Evolutionary conservation across 768 basidiomycete species (phyloP), one percentile per base, ranked within the genome.

Genomic region (Boletus tylopilopsis): DNA sequence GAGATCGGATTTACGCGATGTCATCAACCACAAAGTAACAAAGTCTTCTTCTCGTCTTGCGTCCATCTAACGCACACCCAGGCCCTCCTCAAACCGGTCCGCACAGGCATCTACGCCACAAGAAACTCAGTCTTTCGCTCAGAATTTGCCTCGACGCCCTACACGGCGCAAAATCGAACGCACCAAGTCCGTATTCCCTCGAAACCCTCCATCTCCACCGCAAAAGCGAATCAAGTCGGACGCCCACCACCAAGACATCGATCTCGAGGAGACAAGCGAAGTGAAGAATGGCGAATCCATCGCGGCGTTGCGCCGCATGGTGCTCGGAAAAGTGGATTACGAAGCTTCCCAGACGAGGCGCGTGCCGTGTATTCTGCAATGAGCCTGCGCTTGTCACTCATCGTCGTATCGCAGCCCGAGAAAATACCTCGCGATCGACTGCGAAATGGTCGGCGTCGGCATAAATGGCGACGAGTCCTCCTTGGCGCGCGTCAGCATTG

Each of bases 381-480:
- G n/a, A n/a, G n/a, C n/a, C 8, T 3, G 23, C 1, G 35, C 46
- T 3, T 29, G 4, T 57, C 55, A n/a, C n/a, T 47, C 45, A 51
- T 43, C 21, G 41, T 41, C 18, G 46, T 12, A 39, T 45, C 19
- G n/a, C 46, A 83, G 84, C 40, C 80, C 81, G 5, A 87, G 87
- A 41, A 85, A 79, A 61, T 87, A 87, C 54, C 71, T 96, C 36
- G 83, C 92, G 0, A 72, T 99, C 24, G 95, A 99, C 68, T 98
- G 95, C 60, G 95, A n/a, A n/a, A n/a, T n/a, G n/a, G n/a, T n/a
- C n/a, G n/a, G n/a, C n/a, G n/a, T n/a, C n/a, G n/a, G n/a, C n/a
- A n/a, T n/a, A n/a, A n/a, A n/a, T n/a, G n/a, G n/a, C n/a, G n/a
- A n/a, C n/a, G n/a, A n/a, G n/a, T n/a, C n/a, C n/a, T n/a, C n/a